Percentiles rank a stretch among this genome's conserved stretches.
phyloP scores from a whole-genome alignment of 306 rosid genomes.

The Quercus engelmannii region DNA sequence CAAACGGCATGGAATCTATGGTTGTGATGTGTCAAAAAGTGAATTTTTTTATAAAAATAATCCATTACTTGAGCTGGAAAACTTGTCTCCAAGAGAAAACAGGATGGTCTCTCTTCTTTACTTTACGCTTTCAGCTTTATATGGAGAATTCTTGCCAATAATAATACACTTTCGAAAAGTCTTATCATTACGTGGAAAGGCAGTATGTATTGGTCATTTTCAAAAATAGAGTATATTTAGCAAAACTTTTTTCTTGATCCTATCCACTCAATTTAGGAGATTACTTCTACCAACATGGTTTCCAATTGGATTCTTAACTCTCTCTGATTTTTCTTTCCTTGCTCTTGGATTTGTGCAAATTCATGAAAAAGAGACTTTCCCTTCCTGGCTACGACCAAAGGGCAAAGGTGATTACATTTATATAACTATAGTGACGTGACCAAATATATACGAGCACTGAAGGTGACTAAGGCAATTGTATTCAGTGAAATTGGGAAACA shows the following conservation, averaged over 20 bases:
- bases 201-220: background rate
- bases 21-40: constrained; percentile 30
- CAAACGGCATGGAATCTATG: constrained; percentile 10
- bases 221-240: constrained; percentile 17
- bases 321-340: background rate
- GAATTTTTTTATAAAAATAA: constrained; percentile 10
- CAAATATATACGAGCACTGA: background rate
- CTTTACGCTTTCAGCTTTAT: constrained; percentile 23
- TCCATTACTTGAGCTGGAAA: constrained; percentile 23
- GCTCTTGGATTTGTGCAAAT: constrained; percentile 4
- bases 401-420: background rate
- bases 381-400: background rate
- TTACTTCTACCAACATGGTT: constrained; percentile 8
- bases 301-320: constrained; percentile 13
- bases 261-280: constrained; percentile 6
- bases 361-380: constrained; percentile 15
- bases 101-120: constrained; percentile 22
- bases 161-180: constrained; percentile 40
- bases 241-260: constrained; percentile 5
- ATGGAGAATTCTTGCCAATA: constrained; percentile 23
- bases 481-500: constrained; percentile 13
- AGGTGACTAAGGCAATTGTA: background rate
- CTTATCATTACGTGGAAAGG: constrained; percentile 43
- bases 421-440: background rate
- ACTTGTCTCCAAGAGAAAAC: constrained; percentile 33